Conservation (phyloP, 208 protist species). For the Wallacemonas sp. region DNA sequence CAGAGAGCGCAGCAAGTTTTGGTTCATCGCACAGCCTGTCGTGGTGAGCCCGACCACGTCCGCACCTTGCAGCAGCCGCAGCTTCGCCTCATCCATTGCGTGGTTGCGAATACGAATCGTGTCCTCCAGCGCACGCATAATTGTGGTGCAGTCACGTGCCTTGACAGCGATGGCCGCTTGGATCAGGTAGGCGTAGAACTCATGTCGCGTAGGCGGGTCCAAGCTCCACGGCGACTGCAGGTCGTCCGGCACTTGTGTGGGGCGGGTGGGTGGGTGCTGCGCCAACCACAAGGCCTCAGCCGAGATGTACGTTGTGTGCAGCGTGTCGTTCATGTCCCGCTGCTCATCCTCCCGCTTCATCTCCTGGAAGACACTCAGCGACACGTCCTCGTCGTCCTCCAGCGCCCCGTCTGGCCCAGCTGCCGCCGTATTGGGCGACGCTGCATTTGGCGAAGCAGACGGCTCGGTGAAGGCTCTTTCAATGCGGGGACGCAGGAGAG, state of each 20-base stretch:
- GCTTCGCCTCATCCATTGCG: constrained; percentile 77
- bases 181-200: constrained; percentile 88
- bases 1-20: constrained; percentile 83
- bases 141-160: constrained; percentile 68
- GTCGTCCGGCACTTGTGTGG: constrained; percentile 60
- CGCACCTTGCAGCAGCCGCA: constrained; percentile 73
- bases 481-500: constrained; percentile 25
- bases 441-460: no score
- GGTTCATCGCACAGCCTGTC: constrained; percentile 91
- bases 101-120: constrained; percentile 78
- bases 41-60: constrained; percentile 94
- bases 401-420: constrained; percentile 15
- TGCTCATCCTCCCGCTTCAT: constrained; percentile 85
- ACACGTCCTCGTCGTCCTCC: constrained; percentile 68
- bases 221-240: constrained; percentile 87
- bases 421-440: not conserved
- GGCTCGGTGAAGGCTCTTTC: constrained; percentile 1
- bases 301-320: constrained; percentile 76
- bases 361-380: constrained; percentile 86
- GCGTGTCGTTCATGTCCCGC: constrained; percentile 64
- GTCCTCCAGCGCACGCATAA: constrained; percentile 76
- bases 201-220: constrained; percentile 61
- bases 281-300: constrained; percentile 68
- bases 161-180: constrained; percentile 67
- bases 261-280: constrained; percentile 45